Evolutionary conservation across 31 red algal species (phyloP), one percentile per base, ranked within the genome.

Genomic region (Asparagopsis taxiformis): DNA sequence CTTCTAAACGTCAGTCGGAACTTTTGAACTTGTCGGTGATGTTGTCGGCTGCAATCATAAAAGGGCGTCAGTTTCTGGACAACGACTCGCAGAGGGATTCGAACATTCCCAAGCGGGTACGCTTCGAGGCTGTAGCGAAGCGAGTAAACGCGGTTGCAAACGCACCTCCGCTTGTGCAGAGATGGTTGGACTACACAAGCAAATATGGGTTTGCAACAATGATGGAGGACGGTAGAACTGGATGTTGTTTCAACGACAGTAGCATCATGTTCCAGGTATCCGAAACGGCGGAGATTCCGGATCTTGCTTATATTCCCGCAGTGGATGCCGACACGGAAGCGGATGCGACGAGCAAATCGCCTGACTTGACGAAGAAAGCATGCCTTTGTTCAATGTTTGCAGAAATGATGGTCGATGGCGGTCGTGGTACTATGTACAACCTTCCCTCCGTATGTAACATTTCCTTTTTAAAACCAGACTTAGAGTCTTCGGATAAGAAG

Each of bases 121-220:
- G 34, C 5, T 17, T 34, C 8, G 52, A 31, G 23, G 20, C 17
- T 11, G 51, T 73, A 13, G 49, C 25, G 6, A 73, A 17, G 5
- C n/a, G 37, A 69, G 38, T 69, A 9, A 38, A 69, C 9, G 11
- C 20, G 11, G 50, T 0, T 17, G 3, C 21, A 10, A 29, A 51
- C 23, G 38, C 65, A 17, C 68, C 68, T 15, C 68, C 68, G 22
- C 35, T 73, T 4, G 68, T 73, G 26, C 21, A 23, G 13, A 19
- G 68, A 34, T 77, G 72, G 72, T 22, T 64, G 19, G 72, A 77
- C 29, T 63, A 63, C 39, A 63, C 72, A 3, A 63, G 58, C 30
- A 63, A 61, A 32, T 49, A 63, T 63, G 72, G 72, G 15, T 77
- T 77, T 77, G 72, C 72, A 29, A 77, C 72, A 15, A 46, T 61